Evolutionary conservation across 441 rosid genomes (phyloP).

Genomic region (Croton laevigatus): DNA sequence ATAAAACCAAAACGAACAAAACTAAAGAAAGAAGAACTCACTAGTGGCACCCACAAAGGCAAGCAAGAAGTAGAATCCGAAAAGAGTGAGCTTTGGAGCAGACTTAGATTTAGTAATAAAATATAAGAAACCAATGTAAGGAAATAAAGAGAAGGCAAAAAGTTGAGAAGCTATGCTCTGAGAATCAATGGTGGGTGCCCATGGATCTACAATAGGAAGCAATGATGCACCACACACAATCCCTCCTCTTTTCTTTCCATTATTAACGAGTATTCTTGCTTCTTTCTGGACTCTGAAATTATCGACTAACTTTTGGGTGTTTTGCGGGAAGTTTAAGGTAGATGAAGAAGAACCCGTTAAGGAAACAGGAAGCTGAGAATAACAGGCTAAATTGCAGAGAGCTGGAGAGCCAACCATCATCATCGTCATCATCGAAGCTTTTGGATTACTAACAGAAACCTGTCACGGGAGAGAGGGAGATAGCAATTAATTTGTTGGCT

Average conservation of each 20-base stretch:
- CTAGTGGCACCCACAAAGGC: constrained; percentile 89
- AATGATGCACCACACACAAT: constrained; percentile 48
- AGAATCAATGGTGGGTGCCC: constrained; percentile 78
- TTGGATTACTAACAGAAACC: neutral
- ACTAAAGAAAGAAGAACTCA: constrained; percentile 31
- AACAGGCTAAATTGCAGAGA: constrained; percentile 18
- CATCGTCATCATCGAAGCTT: constrained; percentile 20
- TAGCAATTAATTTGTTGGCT: neutral
- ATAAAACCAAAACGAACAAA: neutral
- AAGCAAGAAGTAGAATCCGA: constrained; percentile 92
- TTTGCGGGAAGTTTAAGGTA: constrained; percentile 10
- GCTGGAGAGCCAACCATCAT: constrained; percentile 27
- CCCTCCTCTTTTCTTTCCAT: constrained; percentile 27
- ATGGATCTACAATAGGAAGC: constrained; percentile 67
- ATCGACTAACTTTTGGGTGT: constrained; percentile 14
- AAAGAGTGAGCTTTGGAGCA: constrained; percentile 76
- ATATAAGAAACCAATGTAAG: constrained; percentile 77
- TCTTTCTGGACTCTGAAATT: constrained; percentile 18
- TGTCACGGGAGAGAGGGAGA: neutral
- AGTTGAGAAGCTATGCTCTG: constrained; percentile 82
- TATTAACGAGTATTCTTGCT: constrained; percentile 18
- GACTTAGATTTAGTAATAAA: constrained; percentile 83
- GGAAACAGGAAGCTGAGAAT: constrained; percentile 14
- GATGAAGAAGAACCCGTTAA: constrained; percentile 16
- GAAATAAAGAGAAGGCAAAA: constrained; percentile 71